Evolutionary conservation across 2,329 filamentous ascomycete genomes (phyloP).

Genomic region (Fusarium circinatum): DNA sequence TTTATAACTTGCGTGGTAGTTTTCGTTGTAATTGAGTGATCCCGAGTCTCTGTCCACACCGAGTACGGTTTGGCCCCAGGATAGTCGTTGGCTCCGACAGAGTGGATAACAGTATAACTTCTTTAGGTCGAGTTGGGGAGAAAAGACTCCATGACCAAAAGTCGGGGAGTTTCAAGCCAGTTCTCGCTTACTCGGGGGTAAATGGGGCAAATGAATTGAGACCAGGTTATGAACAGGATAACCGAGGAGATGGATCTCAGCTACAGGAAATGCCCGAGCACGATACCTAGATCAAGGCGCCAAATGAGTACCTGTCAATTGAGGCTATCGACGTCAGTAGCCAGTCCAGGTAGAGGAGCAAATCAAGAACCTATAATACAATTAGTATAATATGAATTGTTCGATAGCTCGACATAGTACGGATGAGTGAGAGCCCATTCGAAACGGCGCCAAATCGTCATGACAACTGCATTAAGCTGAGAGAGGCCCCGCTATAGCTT

Average conservation of each 20-base stretch:
- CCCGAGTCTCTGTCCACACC: neutral
- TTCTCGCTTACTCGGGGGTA: slow-evolving; percentile 13
- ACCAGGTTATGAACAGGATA: slow-evolving; percentile 10
- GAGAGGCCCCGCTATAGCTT: slow-evolving; percentile 10
- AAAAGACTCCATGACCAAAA: neutral
- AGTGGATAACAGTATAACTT: slow-evolving; percentile 11
- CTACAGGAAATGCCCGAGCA: neutral
- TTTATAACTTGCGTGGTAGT: neutral
- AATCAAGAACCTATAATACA: neutral
- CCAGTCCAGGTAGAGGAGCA: neutral
- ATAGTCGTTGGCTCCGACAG: slow-evolving; percentile 2
- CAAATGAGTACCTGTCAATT: slow-evolving; percentile 1
- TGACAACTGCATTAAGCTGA: slow-evolving; percentile 41
- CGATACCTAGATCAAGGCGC: neutral
- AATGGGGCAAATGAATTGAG: slow-evolving; percentile 17
- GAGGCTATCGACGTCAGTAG: neutral
- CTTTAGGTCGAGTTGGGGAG: neutral
- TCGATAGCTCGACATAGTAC: neutral
- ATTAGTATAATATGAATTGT: neutral
- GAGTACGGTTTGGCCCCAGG: neutral
- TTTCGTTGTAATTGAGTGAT: neutral
- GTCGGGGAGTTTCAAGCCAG: slow-evolving; percentile 26
- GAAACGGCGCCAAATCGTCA: slow-evolving; percentile 44
- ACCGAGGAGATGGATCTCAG: slow-evolving; percentile 24
- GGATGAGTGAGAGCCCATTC: neutral